Evolutionary conservation across 192 early-diverging fungal genomes (phyloP), one percentile per base, ranked within the genome.

Genomic region (Mortierella alpina): DNA sequence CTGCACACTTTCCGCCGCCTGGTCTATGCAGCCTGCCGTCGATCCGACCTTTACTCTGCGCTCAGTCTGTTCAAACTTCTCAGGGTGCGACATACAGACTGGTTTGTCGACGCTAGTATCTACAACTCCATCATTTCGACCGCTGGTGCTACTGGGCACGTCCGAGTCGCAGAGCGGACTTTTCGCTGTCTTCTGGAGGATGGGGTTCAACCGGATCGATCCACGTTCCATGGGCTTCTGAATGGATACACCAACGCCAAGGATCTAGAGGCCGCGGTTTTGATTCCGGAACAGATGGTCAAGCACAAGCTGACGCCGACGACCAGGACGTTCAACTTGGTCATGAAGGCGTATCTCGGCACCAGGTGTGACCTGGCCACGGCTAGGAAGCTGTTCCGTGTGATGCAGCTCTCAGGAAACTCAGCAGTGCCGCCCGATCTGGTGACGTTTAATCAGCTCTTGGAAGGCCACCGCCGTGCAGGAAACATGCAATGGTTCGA

Each of bases 41-140:
- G 70, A 51, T 80, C 77, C 8, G 77, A 80, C 44, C 59, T 80
- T 1, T 44, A 20, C 11, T 49, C 70, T 44, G 77, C 77, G 5
- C 31, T 80, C 22, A 63, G 52, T 17, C 65, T 80, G 0, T 72
- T 72, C 51, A 54, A 72, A 42, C 53, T 45, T 0, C 41, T 72
- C 6, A 49, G 55, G n/a, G 47, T 54, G 4, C 70, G 59, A 2
- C 77, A 80, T n/a, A 58, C 51, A 12, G 17, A 46, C 6, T 72
- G 69, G 77, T 15, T 6, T 4, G 11, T 80, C 18, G 77, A 80
- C 18, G 22, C 59, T 1, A 57, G 65, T 15, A 15, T 72, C 8
- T 80, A 80, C 77, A 80, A 80, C 31, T 63, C 77, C 53, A 72
- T 80, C 22, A 72, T 80, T 9, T 80, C 77, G 31, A 72, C 77